Evolutionary conservation across 1,284 basidiomycete species (phyloP), one percentile per base, ranked within the genome.

Genomic region (Ceratobasidium theobromae): DNA sequence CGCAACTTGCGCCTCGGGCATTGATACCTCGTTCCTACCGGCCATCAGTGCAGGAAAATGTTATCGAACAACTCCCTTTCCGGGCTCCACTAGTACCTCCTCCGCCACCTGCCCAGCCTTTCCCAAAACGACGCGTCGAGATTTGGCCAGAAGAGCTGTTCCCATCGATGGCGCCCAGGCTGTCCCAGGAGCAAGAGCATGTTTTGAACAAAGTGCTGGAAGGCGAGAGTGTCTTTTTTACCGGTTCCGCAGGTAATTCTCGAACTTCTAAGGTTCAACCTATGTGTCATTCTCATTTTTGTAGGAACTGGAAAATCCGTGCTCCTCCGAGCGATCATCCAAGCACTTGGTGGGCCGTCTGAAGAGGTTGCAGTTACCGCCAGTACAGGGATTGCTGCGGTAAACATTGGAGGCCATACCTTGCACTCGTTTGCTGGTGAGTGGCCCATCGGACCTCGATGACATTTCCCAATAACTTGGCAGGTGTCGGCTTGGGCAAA

Each of bases 231-330:
- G 75, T 98, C 18, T 99, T 99, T 74, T 99, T 98, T 77, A 99
- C 96, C 0, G 96, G 97, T 25, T 95, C 91, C 78, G 96, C 94
- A 68, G 94, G 94, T 95, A 71, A 73, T 88, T 79, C n/a, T 11
- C 21, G 21, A 12, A 1, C 35, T 8, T 38, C 18, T 8, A 27
- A 4, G 1, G 25, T 38, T 38, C 8, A 38, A 38, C 35, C 35
- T 8, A 38, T 38, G 8, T 8, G 35, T 8, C 9, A 38, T 16
- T 38, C 35, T 8, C 8, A 38, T 16, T 38, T 8, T 38, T 38
- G 35, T 25, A 81, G 83, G 83, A 67, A 84, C 83, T 6, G 83
- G 84, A 52, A 85, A 85, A 73, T 84, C 83, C 0, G 82, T 85
- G 27, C 75, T 85, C 4, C 75, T 85, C 1, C 76, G 82, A 16